These are phyloP conservation scores for Apiotrichum gracile DNA, from an alignment of 1,284 basidiomycete species.

Conservation along the genomic window DNA sequence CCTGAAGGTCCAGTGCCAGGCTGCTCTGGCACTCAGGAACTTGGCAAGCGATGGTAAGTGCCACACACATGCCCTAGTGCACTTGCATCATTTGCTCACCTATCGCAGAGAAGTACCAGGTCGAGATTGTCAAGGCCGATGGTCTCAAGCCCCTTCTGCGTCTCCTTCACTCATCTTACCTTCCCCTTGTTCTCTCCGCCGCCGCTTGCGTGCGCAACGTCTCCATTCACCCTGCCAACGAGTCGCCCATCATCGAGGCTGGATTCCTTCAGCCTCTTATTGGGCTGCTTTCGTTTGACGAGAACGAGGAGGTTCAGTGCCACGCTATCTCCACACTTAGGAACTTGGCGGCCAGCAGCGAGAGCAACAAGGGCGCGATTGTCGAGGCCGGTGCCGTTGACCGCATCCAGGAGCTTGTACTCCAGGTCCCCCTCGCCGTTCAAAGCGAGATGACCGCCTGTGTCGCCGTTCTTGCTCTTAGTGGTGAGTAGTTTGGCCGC, in stretches of 20 bases:
- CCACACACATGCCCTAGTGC: too few species aligned
- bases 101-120: slow-evolving; percentile 91
- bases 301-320: slow-evolving; percentile 99
- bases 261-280: slow-evolving; percentile 96
- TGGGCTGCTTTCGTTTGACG: slow-evolving; percentile 90
- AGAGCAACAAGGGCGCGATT: slow-evolving; percentile 98
- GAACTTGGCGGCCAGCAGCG: slow-evolving; percentile 92
- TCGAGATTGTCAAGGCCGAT: slow-evolving; percentile 96
- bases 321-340: slow-evolving; percentile 98
- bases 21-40: slow-evolving; percentile 92
- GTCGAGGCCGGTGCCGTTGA: slow-evolving; percentile 98
- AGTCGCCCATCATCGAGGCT: slow-evolving; percentile 98
- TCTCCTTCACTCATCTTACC: slow-evolving; percentile 91
- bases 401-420: slow-evolving; percentile 92
- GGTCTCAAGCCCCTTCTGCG: slow-evolving; percentile 89
- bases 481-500: slow-evolving; percentile 55
- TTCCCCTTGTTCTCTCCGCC: slow-evolving; percentile 97
- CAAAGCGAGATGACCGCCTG: slow-evolving; percentile 99
- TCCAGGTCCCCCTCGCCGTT: slow-evolving; percentile 91
- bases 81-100: background rate
- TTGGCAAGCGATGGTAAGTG: slow-evolving; percentile 86
- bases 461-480: slow-evolving; percentile 86
- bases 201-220: slow-evolving; percentile 99
- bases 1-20: slow-evolving; percentile 98
- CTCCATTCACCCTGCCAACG: slow-evolving; percentile 96